A percentile compares a stretch with the other conserved stretches of the same genome.
Evolutionary conservation across 495 filamentous ascomycete species (phyloP).

Genomic region (Xylaria sp.): DNA sequence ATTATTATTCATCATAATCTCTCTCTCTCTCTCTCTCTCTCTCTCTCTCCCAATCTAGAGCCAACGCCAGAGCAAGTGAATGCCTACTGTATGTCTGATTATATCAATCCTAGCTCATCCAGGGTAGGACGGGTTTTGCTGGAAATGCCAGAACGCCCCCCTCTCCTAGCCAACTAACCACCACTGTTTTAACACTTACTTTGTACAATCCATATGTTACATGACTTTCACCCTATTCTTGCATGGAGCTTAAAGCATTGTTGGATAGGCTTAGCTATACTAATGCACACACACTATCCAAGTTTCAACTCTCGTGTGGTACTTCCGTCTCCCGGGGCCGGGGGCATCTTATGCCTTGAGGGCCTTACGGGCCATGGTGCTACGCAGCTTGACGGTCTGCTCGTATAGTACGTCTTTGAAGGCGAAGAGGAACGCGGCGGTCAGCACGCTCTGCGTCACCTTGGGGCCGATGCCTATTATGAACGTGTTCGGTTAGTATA

Average conservation of each 20-base stretch:
- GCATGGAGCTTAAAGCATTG: neutral
- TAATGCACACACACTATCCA: neutral
- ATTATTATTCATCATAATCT: neutral
- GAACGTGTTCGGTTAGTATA: constrained; percentile 4
- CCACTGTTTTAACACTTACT: neutral
- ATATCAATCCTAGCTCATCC: neutral
- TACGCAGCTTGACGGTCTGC: constrained; percentile 57
- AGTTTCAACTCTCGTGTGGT: neutral
- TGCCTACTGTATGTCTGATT: neutral
- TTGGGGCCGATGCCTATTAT: constrained; percentile 85
- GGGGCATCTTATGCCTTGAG: constrained; percentile 40
- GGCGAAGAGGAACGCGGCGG: constrained; percentile 94
- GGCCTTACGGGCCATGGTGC: constrained; percentile 49
- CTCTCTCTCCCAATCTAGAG: neutral
- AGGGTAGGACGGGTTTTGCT: neutral
- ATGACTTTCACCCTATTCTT: neutral
- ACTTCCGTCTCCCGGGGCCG: neutral
- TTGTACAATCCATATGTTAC: neutral
- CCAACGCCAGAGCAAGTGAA: neutral
- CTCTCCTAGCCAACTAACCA: neutral
- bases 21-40: too few species aligned
- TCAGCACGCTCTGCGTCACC: constrained; percentile 94
- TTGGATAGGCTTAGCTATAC: neutral
- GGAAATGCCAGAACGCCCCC: neutral
- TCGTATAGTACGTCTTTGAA: constrained; percentile 88